Base-by-base conservation (phyloP, 768 basidiomycete genomes). In the Xerocomus spinulosus region DNA sequence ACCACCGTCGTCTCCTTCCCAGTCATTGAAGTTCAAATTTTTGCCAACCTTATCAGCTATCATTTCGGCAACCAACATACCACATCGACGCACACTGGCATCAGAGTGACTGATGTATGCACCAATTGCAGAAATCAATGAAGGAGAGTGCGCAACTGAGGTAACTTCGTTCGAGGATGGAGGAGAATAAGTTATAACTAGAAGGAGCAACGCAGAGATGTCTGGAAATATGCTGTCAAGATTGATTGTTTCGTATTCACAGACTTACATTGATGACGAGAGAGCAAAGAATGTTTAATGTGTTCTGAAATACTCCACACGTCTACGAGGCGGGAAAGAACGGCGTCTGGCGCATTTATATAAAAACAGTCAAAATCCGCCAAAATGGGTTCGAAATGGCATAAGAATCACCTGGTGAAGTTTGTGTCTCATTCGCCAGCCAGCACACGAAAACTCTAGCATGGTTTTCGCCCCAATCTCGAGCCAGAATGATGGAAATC, bases 21-120 rank as follows among this genome's bases (percentile, higher is more conserved):
- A 96, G 33, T 77, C 81, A 0, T 79, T 83, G 54, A 99, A 97
- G 48, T 81, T 73, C 18, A 97, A 72, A 40, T 75, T 76, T 62
- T 86, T 87, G 6, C 81, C 77, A 13, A 73, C 73, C 23, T 72
- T 70, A 5, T 72, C 69, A 1, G 91, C 87, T 9, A 86, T 76
- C 15, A 85, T 72, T 67, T 99, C 95, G 1, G 89, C 95, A 1
- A 81, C 82, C 28, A 97, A 76, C 92, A 99, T 95, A 3, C 96
- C 96, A 55, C 92, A 87, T 21, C 84, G 77, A 4, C 95, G 83
- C 17, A 96, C 77, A 4, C 82, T 74, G 2, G 73, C 68, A 44
- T 95, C 91, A 6, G 83, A 68, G 65, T 95, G 91, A 1, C 75
- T 75, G 37, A 99, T 81, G 59, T 96, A 97, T 5, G 68, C 66